Conservation (phyloP, 345 rosid genomes). For the Sonneratia caseolaris region DNA sequence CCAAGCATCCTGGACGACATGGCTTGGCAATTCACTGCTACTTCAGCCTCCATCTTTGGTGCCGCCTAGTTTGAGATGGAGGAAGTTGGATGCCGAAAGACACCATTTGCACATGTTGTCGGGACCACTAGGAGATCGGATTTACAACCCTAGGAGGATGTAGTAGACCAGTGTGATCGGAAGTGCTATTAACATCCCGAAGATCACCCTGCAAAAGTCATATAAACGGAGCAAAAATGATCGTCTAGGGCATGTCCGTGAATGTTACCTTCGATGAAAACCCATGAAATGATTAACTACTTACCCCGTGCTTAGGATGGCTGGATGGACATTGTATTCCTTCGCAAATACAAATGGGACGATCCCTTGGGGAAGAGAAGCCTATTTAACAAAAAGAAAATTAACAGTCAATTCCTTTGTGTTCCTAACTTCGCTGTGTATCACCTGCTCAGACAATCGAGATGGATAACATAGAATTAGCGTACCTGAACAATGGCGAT, state of each 20-base stretch:
- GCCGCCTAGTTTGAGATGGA: background rate
- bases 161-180: slow-evolving; percentile 86
- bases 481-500: slow-evolving; percentile 91
- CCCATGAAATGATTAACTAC: background rate
- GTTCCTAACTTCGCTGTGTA: background rate
- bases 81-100: background rate
- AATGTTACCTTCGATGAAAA: too few species aligned
- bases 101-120: background rate
- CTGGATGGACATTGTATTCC: slow-evolving; percentile 10
- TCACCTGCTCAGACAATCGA: background rate
- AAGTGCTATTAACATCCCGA: slow-evolving; percentile 88
- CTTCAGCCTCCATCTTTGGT: background rate
- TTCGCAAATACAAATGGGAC: slow-evolving; percentile 12
- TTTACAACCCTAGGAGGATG: slow-evolving; percentile 65
- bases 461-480: background rate
- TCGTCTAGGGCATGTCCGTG: too few species aligned
- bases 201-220: slow-evolving; percentile 57
- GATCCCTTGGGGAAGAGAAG: slow-evolving; percentile 11
- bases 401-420: background rate
- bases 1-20: background rate
- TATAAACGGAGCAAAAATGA: too few species aligned
- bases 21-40: background rate
- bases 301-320: slow-evolving; percentile 10
- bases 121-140: background rate
- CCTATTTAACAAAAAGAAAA: background rate